Evolutionary conservation across 495 filamentous ascomycete species (phyloP).

Genomic region (Mycothermus thermophilus): DNA sequence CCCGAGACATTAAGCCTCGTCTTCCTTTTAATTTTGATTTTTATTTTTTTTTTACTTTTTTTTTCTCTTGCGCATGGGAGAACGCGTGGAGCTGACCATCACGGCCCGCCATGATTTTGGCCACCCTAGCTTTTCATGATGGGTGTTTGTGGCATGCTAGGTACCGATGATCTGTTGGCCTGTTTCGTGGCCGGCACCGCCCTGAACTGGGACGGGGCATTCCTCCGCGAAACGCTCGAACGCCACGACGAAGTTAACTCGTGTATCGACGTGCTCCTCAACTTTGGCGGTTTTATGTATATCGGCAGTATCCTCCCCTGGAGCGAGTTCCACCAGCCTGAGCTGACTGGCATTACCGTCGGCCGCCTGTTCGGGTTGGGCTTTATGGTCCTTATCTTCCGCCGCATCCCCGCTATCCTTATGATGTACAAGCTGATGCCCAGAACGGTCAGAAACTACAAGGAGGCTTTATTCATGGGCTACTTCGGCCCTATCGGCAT

Average conservation of each 20-base stretch:
- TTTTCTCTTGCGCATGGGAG: neutral
- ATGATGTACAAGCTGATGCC: slow-evolving; percentile 48
- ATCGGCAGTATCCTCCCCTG: slow-evolving; percentile 73
- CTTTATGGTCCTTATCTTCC: slow-evolving; percentile 57
- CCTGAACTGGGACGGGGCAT: slow-evolving; percentile 79
- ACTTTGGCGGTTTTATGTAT: slow-evolving; percentile 76
- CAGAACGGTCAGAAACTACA: slow-evolving; percentile 47
- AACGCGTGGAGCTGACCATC: no score
- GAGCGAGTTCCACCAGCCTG: slow-evolving; percentile 32
- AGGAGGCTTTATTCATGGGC: slow-evolving; percentile 63
- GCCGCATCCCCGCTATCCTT: slow-evolving; percentile 27
- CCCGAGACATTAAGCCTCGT: no score
- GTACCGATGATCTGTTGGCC: slow-evolving; percentile 83
- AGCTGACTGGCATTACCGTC: slow-evolving; percentile 36
- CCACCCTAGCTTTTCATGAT: slow-evolving; percentile 45
- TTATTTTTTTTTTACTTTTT: neutral
- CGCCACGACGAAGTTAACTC: slow-evolving; percentile 65
- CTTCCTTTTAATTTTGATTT: no score
- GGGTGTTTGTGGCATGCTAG: slow-evolving; percentile 69
- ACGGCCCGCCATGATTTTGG: no score
- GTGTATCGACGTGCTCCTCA: slow-evolving; percentile 60
- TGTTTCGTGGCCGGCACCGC: slow-evolving; percentile 83
- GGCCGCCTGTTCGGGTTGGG: slow-evolving; percentile 57
- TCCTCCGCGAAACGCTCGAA: slow-evolving; percentile 65
- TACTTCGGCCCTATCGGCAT: slow-evolving; percentile 90